Conservation (phyloP, 345 rosid genomes). For the Eucalyptus sp. region DNA sequence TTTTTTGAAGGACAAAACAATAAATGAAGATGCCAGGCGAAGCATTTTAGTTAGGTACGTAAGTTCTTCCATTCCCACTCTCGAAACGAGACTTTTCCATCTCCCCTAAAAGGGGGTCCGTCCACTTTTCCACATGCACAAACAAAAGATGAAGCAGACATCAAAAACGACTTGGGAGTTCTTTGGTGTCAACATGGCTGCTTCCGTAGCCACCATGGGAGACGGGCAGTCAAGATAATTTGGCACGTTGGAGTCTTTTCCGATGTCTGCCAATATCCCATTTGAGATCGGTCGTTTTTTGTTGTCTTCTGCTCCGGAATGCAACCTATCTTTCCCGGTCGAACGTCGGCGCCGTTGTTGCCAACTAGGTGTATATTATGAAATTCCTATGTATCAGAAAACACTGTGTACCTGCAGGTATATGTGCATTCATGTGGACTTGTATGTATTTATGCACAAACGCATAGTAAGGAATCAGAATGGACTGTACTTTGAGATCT, state of each 20-base stretch:
- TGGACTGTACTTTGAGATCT: not conserved
- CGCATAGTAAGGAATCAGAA: not conserved
- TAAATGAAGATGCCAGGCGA: not conserved
- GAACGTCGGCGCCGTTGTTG: not conserved
- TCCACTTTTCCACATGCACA: not conserved
- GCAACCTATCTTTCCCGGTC: not conserved
- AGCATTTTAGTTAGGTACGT: not conserved
- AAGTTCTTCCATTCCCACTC: not conserved
- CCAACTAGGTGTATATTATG: not conserved
- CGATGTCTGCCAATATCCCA: not conserved
- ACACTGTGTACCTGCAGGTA: not conserved
- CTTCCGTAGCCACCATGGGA: not conserved
- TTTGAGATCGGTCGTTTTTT: not conserved
- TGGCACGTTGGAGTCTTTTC: not conserved
- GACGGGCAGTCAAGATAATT: not conserved
- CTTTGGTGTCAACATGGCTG: not conserved
- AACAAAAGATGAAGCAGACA: not conserved
- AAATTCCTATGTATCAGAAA: not conserved
- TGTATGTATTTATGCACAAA: not conserved
- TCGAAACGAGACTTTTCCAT: not conserved
- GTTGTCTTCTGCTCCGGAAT: not conserved
- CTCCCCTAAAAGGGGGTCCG: not conserved
- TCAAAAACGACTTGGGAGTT: not conserved
- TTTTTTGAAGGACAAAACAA: not conserved
- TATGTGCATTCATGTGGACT: not conserved